These are phyloP conservation scores for Colletotrichum tabaci DNA, from an alignment of 2,329 filamentous ascomycete species.

Conservation along the genomic window DNA sequence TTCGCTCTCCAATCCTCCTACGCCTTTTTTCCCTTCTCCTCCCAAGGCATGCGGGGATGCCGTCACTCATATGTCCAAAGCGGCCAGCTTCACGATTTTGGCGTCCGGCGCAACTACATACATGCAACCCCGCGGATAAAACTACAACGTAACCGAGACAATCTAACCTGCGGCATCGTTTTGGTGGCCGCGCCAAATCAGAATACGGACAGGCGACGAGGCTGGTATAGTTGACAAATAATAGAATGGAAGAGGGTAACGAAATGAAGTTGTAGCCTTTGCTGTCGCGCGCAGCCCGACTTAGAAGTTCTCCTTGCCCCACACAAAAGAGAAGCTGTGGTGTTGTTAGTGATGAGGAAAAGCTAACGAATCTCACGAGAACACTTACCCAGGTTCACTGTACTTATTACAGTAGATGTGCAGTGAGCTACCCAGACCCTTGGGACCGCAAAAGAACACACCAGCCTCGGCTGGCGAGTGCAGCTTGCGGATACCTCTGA, in stretches of 20 bases:
- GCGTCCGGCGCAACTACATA: constrained; percentile 39
- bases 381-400: constrained; percentile 81
- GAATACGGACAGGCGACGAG: constrained; percentile 23
- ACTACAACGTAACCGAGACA: constrained; percentile 19
- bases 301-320: constrained; percentile 80
- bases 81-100: constrained; percentile 20
- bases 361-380: neutral
- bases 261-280: constrained; percentile 38
- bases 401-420: constrained; percentile 92
- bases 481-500: constrained; percentile 85
- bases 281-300: constrained; percentile 6
- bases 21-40: constrained; percentile 15
- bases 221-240: constrained; percentile 38
- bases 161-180: constrained; percentile 2
- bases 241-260: constrained; percentile 41
- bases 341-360: constrained; percentile 38
- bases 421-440: constrained; percentile 81
- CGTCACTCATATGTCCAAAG: constrained; percentile 11
- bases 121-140: constrained; percentile 32
- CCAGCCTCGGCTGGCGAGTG: constrained; percentile 81
- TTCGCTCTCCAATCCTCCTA: neutral
- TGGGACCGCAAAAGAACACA: constrained; percentile 90
- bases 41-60: constrained; percentile 18
- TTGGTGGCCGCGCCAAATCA: neutral
- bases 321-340: constrained; percentile 74